Base-by-base conservation (phyloP, 2,329 filamentous ascomycete genomes). In the Monosporascus sp. region DNA sequence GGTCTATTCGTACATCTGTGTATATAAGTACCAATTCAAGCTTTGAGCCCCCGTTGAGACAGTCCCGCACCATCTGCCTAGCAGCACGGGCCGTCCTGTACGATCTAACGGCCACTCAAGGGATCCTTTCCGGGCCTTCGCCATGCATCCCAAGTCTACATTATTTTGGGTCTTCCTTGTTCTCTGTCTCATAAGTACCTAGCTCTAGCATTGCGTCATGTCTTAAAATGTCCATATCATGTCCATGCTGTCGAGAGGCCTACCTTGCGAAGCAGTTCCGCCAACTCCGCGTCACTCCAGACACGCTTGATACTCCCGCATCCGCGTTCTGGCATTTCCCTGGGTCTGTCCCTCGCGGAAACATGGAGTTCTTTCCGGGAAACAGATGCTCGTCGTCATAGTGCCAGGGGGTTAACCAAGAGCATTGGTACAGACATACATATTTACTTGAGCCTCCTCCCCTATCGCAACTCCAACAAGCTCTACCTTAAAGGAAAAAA, bases 301-400 rank as follows among this genome's bases (percentile, higher is more conserved):
- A 27, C 27, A 27, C 27, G 27, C 27, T 27, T 27, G 8, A 45
- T 45, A 26, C 36, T 38, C 37, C 37, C 16, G 5, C 19, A 8
- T 20, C 38, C 38, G 38, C 19, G 17, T 31, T 31, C 17, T 24
- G 14, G 31, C 7, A 16, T 16, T 27, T 46, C 26, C 22, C 43
- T 27, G 26, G 24, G 20, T 26, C 11, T 31, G 17, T 46, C 43
- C 43, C 43, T 31, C 26, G 43, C 16, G 24, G 24, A 46, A 45
- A 17, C 26, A 46, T 46, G 43, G 43, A 27, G 43, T 26, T 46
- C 2, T 24, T 27, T 22, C 26, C 43, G 43, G 43, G 37, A 53
- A 53, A 45, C 53, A 57, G 49, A 45, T 55, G 50, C 51, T 38
- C 38, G 37, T 48, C 53, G 52, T 40, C 31, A 44, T 31, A 38